phyloP scores from a whole-genome alignment of 345 rosid species.

The Hibiscus mutabilis region DNA sequence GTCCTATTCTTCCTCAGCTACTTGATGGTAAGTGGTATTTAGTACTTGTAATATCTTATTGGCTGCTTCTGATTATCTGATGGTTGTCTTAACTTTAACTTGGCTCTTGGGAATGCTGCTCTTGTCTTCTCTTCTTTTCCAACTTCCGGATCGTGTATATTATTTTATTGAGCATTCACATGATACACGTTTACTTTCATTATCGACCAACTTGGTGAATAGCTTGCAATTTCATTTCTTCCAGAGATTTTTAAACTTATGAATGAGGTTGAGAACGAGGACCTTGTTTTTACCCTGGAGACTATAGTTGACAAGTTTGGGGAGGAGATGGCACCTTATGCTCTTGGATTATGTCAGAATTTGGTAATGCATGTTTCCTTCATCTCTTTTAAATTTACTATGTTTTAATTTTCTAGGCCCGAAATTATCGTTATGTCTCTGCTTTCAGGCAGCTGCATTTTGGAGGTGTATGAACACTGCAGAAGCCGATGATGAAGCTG shows the following conservation, averaged over 20 bases:
- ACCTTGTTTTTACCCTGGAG: conserved; percentile 70
- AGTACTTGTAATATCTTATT: too few relatives aligned
- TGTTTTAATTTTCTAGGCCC: background rate
- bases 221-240: conserved; percentile 7
- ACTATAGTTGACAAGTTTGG: conserved; percentile 79
- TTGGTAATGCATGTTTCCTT: conserved; percentile 32
- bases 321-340: conserved; percentile 81
- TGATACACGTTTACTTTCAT: background rate
- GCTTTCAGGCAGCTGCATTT: background rate
- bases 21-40: too few relatives aligned
- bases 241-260: conserved; percentile 93
- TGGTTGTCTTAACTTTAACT: background rate
- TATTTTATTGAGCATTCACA: background rate
- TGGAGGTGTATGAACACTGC: background rate
- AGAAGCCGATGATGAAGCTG: background rate
- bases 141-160: background rate
- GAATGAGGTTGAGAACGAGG: conserved; percentile 99
- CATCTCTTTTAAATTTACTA: background rate
- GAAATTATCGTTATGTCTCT: background rate
- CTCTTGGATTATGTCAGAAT: conserved; percentile 74
- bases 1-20: conserved; percentile 59
- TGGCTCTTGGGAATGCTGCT: background rate
- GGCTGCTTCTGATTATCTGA: background rate
- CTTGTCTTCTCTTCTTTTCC: background rate
- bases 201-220: background rate